Base-by-base conservation (phyloP, 169 alveolate species). In the Eimeria acervulina region DNA sequence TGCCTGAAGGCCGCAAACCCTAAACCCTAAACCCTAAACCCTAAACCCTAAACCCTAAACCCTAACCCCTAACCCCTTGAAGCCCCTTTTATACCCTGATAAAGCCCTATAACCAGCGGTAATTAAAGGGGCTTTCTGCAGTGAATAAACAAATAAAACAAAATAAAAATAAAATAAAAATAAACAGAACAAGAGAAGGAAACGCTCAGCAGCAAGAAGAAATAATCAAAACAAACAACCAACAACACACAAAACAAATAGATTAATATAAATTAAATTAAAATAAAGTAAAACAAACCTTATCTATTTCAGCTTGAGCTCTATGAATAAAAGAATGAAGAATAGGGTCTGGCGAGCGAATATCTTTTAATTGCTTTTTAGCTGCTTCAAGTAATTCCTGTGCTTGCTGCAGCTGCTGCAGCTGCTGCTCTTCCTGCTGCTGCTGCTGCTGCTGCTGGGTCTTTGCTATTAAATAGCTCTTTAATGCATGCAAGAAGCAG, bases 1-100 rank as follows among this genome's bases (percentile, higher is more conserved):
- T 7, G 95, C 95, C 95, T 89, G 95, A 47, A 51, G 15, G 31
- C 1, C 38, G 38, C 89, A 78, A 78, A 78, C 89, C 89, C 89
- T 42, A 42, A 63, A 1, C 74, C 74, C 74, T 63, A 63, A 63
- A 72, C 47, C 4, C 47, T 31, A 7, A 2, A 72, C 84, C 47
- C 84, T 72, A 0, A 36, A n/a, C 52, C 84, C 52, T 8, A 0
- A 38, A 7, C 40, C 51, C 15, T 26, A 28, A 74, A 74, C 55
- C 51, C 47, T 28, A 31, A 74, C 55, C 21, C 42, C 42, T 31
- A 36, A 52, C 85, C 42, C 15, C n/a, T n/a, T n/a, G n/a, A n/a
- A n/a, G n/a, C n/a, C n/a, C n/a, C n/a, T n/a, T n/a, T n/a, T n/a
- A n/a, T n/a, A n/a, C n/a, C n/a, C n/a, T n/a, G n/a, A n/a, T n/a